Percentiles rank a stretch among this genome's conserved stretches.
Conservation (phyloP, 2,329 filamentous ascomycete genomes). For the Aspergillus pseudoglaucus region DNA sequence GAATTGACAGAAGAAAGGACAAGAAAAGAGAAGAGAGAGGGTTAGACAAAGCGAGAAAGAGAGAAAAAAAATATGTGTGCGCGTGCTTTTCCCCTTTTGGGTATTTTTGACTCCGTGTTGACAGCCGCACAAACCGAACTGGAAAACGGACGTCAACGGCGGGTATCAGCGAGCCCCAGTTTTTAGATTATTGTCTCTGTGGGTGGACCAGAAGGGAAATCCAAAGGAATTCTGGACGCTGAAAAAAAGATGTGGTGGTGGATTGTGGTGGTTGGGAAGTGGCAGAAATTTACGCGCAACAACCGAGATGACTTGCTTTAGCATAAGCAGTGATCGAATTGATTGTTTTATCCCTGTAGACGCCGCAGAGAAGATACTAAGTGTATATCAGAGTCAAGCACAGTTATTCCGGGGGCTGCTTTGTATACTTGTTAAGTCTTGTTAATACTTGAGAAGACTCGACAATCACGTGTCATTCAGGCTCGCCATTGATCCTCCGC, state of each 20-base stretch:
- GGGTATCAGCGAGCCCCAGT: not conserved
- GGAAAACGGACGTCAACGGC: not conserved
- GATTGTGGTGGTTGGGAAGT: too few species aligned
- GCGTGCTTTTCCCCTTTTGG: not conserved
- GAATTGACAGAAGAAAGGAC: not conserved
- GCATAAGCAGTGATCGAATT: too few species aligned
- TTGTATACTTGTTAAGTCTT: too few species aligned
- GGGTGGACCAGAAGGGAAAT: not conserved
- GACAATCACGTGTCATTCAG: too few species aligned
- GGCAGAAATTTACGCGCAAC: too few species aligned
- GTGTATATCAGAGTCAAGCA: too few species aligned
- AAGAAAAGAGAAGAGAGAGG: conserved; percentile 2
- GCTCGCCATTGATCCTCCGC: too few species aligned
- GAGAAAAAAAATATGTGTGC: conserved; percentile 4
- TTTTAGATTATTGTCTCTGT: not conserved
- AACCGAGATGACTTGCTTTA: too few species aligned
- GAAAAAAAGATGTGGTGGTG: not conserved
- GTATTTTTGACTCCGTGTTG: not conserved
- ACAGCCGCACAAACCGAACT: conserved; percentile 9
- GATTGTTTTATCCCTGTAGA: too few species aligned
- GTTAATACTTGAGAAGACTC: too few species aligned
- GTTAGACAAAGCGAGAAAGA: conserved; percentile 6
- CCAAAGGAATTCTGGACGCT: not conserved
- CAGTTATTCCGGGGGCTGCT: too few species aligned
- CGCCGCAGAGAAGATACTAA: too few species aligned